phyloP scores from a whole-genome alignment of 208 protist genomes.

The Trypanosoma caninum region DNA sequence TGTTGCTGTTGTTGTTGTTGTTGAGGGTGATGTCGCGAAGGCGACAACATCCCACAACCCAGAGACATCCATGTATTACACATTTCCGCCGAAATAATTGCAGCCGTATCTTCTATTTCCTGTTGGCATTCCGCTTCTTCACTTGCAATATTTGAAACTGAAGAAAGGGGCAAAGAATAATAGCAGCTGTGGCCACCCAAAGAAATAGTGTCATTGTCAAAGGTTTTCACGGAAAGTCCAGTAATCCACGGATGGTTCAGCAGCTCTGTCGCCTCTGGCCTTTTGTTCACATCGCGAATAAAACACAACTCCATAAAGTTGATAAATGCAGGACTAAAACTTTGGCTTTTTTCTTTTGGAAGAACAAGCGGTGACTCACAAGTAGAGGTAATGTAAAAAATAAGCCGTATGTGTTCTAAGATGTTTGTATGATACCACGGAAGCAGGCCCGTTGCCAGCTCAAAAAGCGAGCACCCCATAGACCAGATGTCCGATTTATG shows the following conservation, averaged over 20 bases:
- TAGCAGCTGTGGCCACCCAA: neutral
- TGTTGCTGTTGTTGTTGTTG: neutral
- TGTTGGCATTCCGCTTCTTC: slow-evolving; percentile 68
- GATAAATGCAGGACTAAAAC: slow-evolving; percentile 77
- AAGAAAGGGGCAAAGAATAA: neutral
- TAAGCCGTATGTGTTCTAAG: slow-evolving; percentile 74
- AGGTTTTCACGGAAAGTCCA: slow-evolving; percentile 22
- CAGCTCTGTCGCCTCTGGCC: slow-evolving; percentile 72
- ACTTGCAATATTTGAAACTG: slow-evolving; percentile 8
- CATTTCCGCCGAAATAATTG: slow-evolving; percentile 62
- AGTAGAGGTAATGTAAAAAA: slow-evolving; percentile 89
- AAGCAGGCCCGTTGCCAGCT: slow-evolving; percentile 72
- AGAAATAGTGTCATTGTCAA: slow-evolving; percentile 2
- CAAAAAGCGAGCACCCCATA: slow-evolving; percentile 85
- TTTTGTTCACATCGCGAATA: slow-evolving; percentile 51
- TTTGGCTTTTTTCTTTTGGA: slow-evolving; percentile 33
- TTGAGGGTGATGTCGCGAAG: neutral
- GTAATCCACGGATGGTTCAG: slow-evolving; percentile 83
- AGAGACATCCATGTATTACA: slow-evolving; percentile 51
- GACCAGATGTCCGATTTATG: slow-evolving; percentile 90
- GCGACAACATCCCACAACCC: neutral
- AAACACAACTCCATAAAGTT: slow-evolving; percentile 89
- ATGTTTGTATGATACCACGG: slow-evolving; percentile 87
- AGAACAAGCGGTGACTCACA: slow-evolving; percentile 75
- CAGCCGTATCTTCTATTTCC: slow-evolving; percentile 71